Conservation (phyloP, 2,329 filamentous ascomycete genomes). For the Alternaria gansuensis region DNA sequence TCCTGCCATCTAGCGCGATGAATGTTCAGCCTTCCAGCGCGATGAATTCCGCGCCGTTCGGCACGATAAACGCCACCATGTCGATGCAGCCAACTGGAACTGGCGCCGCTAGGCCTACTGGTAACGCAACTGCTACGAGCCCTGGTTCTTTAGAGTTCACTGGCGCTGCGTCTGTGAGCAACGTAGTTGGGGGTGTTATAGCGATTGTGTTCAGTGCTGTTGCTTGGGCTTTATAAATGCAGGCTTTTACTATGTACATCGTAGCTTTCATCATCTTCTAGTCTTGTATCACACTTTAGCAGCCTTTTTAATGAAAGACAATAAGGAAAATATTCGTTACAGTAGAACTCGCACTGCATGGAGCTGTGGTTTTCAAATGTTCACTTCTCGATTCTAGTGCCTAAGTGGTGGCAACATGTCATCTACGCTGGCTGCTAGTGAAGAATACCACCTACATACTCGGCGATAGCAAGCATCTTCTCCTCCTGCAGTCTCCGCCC, state of each 20-base stretch:
- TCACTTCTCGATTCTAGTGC: no score
- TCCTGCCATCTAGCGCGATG: conserved; percentile 12
- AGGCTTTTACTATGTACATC: no score
- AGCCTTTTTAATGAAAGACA: no score
- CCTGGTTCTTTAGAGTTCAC: conserved; percentile 16
- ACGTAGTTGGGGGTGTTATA: conserved; percentile 20
- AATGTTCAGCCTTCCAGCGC: neutral
- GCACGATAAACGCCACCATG: conserved; percentile 17
- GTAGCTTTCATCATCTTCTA: no score
- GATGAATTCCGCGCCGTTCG: neutral
- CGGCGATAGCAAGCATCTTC: conserved; percentile 51
- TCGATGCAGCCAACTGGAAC: conserved; percentile 13
- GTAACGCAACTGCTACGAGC: conserved; percentile 7
- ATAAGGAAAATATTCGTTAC: no score
- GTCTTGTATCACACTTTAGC: no score
- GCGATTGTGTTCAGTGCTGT: conserved; percentile 23
- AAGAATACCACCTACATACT: conserved; percentile 40
- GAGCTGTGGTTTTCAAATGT: no score
- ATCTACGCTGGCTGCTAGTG: conserved; percentile 1
- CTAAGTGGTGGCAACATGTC: no score
- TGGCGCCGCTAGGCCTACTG: conserved; percentile 11
- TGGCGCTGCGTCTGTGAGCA: conserved; percentile 26
- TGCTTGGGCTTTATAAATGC: conserved; percentile 25
- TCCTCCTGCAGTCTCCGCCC: conserved; percentile 52
- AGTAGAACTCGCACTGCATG: no score